Base-by-base conservation (phyloP, 1,139 yeast species). In the Torulaspora globosa region DNA sequence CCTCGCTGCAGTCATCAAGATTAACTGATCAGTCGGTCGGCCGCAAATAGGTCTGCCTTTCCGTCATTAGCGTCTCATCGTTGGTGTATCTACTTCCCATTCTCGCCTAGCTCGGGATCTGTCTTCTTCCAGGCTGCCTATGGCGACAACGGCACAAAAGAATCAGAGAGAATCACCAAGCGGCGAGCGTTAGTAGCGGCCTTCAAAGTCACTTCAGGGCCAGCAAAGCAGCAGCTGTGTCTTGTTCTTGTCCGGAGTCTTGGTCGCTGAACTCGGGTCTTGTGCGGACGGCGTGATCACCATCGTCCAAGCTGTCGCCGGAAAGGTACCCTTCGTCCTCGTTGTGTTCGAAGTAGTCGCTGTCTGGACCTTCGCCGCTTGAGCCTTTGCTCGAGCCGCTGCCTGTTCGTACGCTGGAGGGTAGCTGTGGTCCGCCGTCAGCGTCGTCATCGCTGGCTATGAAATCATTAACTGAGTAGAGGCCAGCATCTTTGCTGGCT, bases 401-500 rank as follows among this genome's bases (percentile, higher is more conserved):
- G 32, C 32, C 8, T 8, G 10, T 42, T 41, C 2, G 45, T 41
- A 19, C 32, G 38, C n/a, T n/a, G n/a, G n/a, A n/a, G n/a, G n/a
- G n/a, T n/a, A n/a, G n/a, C n/a, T n/a, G n/a, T n/a, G n/a, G 66
- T 32, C 44, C 47, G 52, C 37, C 47, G 15, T 43, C 46, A 21
- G 41, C 48, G 12, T 41, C 48, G 8, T 31, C 45, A 19, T 49
- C 50, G 26, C 45, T 38, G 29, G 39, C 46, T 15, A 43, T 34
- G 19, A 40, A 44, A 21, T 43, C 47, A 15, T 36, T 27, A 23
- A 33, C 12, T 15, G 42, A 31, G 64, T 55, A 60, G 63, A 60
- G 63, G 60, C 57, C 57, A 60, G 56, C 60, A 56, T 54, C 57
- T 58, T 56, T 57, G 65, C 58, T 58, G 58, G 62, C 65, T 62